These are phyloP conservation scores for Cutaneotrichosporon cavernicola DNA, from an alignment of 1,284 basidiomycete genomes.

Conservation along the genomic window DNA sequence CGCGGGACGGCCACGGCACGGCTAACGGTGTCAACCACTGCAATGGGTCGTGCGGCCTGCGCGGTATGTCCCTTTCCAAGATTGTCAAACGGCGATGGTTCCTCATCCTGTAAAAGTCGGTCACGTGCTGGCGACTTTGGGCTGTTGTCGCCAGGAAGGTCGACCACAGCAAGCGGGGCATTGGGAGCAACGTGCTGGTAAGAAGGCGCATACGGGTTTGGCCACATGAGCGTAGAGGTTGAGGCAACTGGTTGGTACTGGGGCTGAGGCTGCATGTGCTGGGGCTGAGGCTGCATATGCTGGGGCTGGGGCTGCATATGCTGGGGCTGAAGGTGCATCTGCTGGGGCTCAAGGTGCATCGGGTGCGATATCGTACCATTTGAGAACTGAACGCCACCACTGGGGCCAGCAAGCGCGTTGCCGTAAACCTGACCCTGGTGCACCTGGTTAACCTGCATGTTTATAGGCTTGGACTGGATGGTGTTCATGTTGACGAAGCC, in stretches of 20 bases:
- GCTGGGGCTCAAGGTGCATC: not conserved
- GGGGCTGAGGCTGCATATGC: not conserved
- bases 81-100: constrained; percentile 9
- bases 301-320: not conserved
- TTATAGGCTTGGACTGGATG: not conserved
- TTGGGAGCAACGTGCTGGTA: not conserved
- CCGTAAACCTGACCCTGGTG: not conserved
- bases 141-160: not conserved
- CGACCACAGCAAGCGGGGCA: not conserved
- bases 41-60: not conserved
- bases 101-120: not conserved
- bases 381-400: not conserved
- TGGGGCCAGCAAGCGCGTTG: not conserved
- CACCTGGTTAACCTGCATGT: not conserved
- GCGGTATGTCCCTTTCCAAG: not conserved
- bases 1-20: not conserved
- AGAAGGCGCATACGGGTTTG: not conserved
- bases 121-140: not conserved
- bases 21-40: not conserved
- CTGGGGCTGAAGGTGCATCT: not conserved
- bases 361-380: not conserved
- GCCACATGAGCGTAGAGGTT: not conserved
- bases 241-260: not conserved
- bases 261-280: not conserved
- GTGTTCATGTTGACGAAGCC: constrained; percentile 8